phyloP scores from a whole-genome alignment of 805 yeast species.

The Starmera pachycereana region DNA sequence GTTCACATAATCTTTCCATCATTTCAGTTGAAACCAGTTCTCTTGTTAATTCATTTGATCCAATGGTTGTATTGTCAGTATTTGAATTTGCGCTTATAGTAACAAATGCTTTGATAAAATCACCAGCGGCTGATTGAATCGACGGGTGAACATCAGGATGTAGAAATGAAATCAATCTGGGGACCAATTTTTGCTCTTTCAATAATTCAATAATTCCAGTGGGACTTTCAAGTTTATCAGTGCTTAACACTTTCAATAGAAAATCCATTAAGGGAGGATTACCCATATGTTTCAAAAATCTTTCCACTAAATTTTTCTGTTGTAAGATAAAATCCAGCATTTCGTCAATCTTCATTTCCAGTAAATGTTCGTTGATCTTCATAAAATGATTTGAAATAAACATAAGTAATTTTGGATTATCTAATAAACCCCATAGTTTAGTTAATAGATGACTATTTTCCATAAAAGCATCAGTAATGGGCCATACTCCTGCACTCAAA shows the following conservation, averaged over 20 bases:
- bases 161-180: constrained; percentile 59
- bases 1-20: constrained; percentile 53
- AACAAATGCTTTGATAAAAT: constrained; percentile 86
- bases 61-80: constrained; percentile 82
- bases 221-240: constrained; percentile 84
- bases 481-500: constrained; percentile 88
- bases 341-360: constrained; percentile 82
- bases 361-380: constrained; percentile 80
- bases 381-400: constrained; percentile 79
- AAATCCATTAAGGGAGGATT: constrained; percentile 94
- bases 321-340: constrained; percentile 60
- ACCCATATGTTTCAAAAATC: constrained; percentile 78
- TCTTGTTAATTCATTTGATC: constrained; percentile 90
- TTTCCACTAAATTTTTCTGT: constrained; percentile 62
- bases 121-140: constrained; percentile 89
- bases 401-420: constrained; percentile 54
- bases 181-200: constrained; percentile 62
- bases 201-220: constrained; percentile 78
- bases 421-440: constrained; percentile 73
- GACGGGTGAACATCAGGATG: constrained; percentile 59
- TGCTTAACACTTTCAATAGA: constrained; percentile 75
- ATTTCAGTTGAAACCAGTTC: constrained; percentile 74
- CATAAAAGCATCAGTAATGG: constrained; percentile 82
- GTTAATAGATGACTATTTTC: constrained; percentile 56
- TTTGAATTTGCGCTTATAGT: constrained; percentile 90